Evolutionary conservation across 768 basidiomycete species (phyloP).

Genomic region (Exidia glandulosa): DNA sequence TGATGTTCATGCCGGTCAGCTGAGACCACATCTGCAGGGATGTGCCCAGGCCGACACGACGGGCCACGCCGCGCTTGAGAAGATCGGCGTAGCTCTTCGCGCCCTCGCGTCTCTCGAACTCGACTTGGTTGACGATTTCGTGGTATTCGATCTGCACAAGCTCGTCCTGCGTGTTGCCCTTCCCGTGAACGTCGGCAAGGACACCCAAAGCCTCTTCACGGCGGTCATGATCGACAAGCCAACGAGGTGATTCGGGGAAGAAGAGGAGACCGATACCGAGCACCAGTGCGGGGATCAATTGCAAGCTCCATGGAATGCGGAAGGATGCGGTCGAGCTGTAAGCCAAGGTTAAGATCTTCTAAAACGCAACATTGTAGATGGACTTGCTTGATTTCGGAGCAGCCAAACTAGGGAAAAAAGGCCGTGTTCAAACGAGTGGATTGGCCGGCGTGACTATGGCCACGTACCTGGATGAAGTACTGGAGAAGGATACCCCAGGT

Average conservation of each 20-base stretch:
- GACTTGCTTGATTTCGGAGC: conserved; percentile 63
- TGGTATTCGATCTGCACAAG: conserved; percentile 61
- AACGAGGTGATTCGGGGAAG: conserved; percentile 44
- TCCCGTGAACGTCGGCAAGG: conserved; percentile 63
- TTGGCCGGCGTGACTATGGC: background rate
- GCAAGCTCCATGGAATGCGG: conserved; percentile 72
- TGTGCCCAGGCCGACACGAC: conserved; percentile 60
- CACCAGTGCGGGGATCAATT: conserved; percentile 67
- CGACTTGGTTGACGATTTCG: conserved; percentile 47
- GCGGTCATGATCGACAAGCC: conserved; percentile 51
- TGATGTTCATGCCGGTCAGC: conserved; percentile 66
- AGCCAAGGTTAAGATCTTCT: too few relatives aligned
- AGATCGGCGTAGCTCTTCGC: conserved; percentile 62
- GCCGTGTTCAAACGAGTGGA: conserved; percentile 6
- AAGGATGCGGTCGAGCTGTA: conserved; percentile 61
- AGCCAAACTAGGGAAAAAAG: conserved; percentile 31
- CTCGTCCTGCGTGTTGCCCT: conserved; percentile 44
- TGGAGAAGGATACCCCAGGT: conserved; percentile 72
- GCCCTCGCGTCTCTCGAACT: conserved; percentile 54
- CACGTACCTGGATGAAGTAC: conserved; percentile 46
- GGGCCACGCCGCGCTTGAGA: conserved; percentile 51
- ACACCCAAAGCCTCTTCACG: conserved; percentile 58
- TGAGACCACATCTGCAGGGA: conserved; percentile 77
- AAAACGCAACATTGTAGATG: too few relatives aligned
- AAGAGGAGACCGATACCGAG: conserved; percentile 51